Evolutionary conservation across 306 rosid species (phyloP), one percentile per base, ranked within the genome.

Genomic region (Fragaria ananassa): DNA sequence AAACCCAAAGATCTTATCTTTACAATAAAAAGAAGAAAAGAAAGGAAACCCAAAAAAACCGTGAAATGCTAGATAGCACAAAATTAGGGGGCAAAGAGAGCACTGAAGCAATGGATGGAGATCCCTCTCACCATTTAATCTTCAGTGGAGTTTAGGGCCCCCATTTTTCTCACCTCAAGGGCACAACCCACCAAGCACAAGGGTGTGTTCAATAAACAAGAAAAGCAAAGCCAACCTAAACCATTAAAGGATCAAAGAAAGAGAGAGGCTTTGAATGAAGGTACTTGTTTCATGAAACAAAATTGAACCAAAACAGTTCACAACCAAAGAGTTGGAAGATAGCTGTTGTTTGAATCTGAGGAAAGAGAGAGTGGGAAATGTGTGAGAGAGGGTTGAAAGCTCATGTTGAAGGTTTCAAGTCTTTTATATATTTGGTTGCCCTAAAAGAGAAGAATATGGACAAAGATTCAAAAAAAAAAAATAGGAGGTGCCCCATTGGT

Each of bases 91-190:
- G 72, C 81, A 86, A 83, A 79, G 69, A 75, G 80, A 84, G 86
- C 89, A 83, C 83, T 85, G 88, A 85, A 82, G 81, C 88, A 85
- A 68, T 81, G 71, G 79, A 82, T 81, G 81, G 88, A 87, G 84
- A 81, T 74, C 80, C 84, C 80, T 83, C 60, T 80, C 76, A 74
- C 85, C 84, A 81, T 88, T 76, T 77, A 64, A 88, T 67, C 72
- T 69, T 86, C 80, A 85, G 97, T 89, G 97, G 97, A 89, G 77
- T 82, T 84, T 65, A 60, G 97, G 97, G 97, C 91, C 97, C 93
- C 88, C 18, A 46, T 46, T 47, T 76, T 17, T 4, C 61, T 80
- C 81, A 68, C 79, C 81, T 76, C 87, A 84, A 78, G 83, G 77
- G 91, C 92, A 89, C 90, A 89, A 88, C 91, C 89, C 84, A 85